Percentiles rank a stretch among this genome's conserved stretches.
Evolutionary conservation across 1,284 basidiomycete genomes (phyloP).

Genomic region (Ustilago hordei): DNA sequence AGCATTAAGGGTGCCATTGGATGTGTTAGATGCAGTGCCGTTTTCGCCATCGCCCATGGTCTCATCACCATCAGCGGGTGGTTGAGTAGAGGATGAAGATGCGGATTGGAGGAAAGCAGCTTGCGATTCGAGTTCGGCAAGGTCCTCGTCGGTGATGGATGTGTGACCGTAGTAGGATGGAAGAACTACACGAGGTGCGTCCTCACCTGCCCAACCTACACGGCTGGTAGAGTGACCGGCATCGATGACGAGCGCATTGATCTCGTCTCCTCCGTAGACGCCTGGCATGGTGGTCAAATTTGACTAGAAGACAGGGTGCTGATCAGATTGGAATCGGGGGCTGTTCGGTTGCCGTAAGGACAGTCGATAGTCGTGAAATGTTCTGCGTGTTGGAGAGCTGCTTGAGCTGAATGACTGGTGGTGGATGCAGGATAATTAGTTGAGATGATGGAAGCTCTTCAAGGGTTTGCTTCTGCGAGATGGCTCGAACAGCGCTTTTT

Average conservation of each 20-base stretch:
- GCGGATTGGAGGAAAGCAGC: conserved; percentile 31
- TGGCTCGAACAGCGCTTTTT: conserved; percentile 21
- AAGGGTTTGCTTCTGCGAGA: conserved; percentile 1
- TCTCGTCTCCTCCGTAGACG: conserved; percentile 77
- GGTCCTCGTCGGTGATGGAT: conserved; percentile 69
- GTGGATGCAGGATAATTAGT: conserved; percentile 6
- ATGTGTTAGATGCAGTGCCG: conserved; percentile 9
- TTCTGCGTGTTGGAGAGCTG: background rate
- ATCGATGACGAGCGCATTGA: conserved; percentile 94
- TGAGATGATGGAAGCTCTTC: background rate
- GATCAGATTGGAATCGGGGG: too few species aligned
- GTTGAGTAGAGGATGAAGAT: conserved; percentile 10
- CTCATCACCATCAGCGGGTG: conserved; percentile 35
- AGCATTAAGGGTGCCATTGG: conserved; percentile 12
- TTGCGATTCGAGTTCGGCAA: conserved; percentile 41
- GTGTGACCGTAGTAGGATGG: conserved; percentile 89
- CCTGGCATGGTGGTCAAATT: conserved; percentile 58
- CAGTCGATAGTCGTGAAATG: background rate
- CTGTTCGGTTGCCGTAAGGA: too few species aligned
- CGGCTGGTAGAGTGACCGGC: conserved; percentile 89
- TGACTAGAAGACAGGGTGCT: background rate
- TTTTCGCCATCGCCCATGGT: conserved; percentile 30
- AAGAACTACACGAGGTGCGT: conserved; percentile 90
- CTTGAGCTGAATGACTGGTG: background rate
- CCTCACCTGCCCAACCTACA: conserved; percentile 92